phyloP scores from a whole-genome alignment of 768 basidiomycete species.

The Podaxis sp. region DNA sequence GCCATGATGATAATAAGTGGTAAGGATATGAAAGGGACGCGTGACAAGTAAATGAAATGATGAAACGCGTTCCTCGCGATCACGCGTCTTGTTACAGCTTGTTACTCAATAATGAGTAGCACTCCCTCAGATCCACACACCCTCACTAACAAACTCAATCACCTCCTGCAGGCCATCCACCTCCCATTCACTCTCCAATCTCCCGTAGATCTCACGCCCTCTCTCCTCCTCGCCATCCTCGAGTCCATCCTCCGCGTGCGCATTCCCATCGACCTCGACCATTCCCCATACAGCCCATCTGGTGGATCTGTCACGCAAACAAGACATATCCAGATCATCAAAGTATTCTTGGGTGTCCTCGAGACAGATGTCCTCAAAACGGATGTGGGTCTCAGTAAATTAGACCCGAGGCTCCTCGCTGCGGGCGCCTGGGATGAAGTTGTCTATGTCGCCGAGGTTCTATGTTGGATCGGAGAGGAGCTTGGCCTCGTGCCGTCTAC shows the following conservation, averaged over 20 bases:
- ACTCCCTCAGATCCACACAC: not conserved
- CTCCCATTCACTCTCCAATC: constrained; percentile 49
- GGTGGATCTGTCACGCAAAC: not conserved
- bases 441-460: constrained; percentile 61
- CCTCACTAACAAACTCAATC: constrained; percentile 34
- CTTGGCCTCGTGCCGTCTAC: constrained; percentile 29
- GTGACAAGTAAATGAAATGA: constrained; percentile 1
- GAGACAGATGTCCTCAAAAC: constrained; percentile 60
- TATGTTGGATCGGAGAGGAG: constrained; percentile 67
- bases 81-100: not conserved
- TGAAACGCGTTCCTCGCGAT: not conserved
- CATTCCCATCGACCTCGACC: constrained; percentile 39
- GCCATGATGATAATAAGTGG: not conserved
- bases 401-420: constrained; percentile 68
- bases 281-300: too few species aligned
- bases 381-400: constrained; percentile 62
- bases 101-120: not conserved
- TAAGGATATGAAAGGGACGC: not conserved
- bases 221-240: constrained; percentile 67
- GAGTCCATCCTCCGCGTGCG: constrained; percentile 58
- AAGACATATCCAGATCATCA: constrained; percentile 54
- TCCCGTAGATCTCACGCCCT: constrained; percentile 67
- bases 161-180: constrained; percentile 42
- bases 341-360: constrained; percentile 73
- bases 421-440: constrained; percentile 66